Evolutionary conservation across 1,284 basidiomycete species (phyloP), one percentile per base, ranked within the genome.

Genomic region (Rhodotorula sp.): DNA sequence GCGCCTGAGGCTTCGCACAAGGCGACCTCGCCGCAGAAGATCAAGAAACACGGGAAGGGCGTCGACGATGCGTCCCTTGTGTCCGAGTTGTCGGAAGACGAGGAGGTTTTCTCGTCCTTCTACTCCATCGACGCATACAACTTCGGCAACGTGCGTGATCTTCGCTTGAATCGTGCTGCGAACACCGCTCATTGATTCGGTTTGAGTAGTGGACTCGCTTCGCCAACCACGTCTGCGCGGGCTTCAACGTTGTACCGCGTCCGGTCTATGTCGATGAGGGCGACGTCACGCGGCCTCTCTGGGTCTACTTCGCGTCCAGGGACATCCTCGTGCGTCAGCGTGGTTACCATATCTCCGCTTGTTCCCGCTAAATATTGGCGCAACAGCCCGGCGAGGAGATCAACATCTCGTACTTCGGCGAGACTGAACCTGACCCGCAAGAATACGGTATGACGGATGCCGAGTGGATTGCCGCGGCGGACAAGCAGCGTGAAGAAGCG

Each of bases 151-250:
- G 65, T 70, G 39, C 59, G 69, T 22, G 22, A 39, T 58, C 62
- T 46, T 32, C 15, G 55, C 52, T 24, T 51, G 55, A 9, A 39
- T 52, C 36, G 44, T 58, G 27, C 36, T 53, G 27, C 24, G 5
- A 10, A 11, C 1, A 3, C 39, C 48, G 51, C 36, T 29, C 29
- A 2, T 5, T 6, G 10, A n/a, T 17, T 15, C 1, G 17, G 5
- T 29, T 4, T 20, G 34, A 17, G 17, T 49, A 73, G 71, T 74
- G 73, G 73, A 72, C 70, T 17, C 70, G 73, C n/a, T 74, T 74
- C 51, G 59, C 64, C n/a, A 74, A 74, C 48, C 73, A 74, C 46
- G 49, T 46, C 13, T 74, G 73, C 49, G 2, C 32, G 27, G 67
- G 44, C 9, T 64, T 46, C 34, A 74, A 71, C 36, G 62, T 61